Evolutionary conservation across 352 stramenopile species (phyloP).

Genomic region (Phytophthora foliorum): DNA sequence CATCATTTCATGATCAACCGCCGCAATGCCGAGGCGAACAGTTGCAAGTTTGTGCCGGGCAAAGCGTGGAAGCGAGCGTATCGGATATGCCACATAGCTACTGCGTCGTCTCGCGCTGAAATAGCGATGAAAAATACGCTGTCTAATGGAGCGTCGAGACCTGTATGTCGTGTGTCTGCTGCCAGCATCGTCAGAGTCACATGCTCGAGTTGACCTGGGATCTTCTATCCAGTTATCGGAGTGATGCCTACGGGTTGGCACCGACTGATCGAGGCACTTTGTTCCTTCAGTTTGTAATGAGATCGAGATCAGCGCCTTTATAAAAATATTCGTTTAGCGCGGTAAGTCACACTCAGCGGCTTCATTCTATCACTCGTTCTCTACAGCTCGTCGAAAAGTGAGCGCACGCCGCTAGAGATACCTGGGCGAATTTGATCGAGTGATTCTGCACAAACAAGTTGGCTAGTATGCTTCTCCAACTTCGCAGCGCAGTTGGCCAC

Average conservation of each 20-base stretch:
- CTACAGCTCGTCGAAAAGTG: conserved; percentile 45
- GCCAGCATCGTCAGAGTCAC: background rate
- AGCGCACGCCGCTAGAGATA: conserved; percentile 23
- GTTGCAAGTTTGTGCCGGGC: background rate
- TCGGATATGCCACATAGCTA: no score
- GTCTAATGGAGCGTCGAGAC: background rate
- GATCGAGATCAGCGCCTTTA: no score
- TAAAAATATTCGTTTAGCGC: no score
- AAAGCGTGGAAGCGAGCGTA: no score
- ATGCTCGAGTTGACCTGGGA: background rate
- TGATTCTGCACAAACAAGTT: background rate
- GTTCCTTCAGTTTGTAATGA: no score
- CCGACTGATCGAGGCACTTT: no score
- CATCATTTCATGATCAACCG: background rate
- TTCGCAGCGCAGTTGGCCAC: conserved; percentile 45
- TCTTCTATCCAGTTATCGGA: background rate
- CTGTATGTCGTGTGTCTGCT: background rate
- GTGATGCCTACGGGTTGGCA: background rate
- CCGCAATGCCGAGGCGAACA: background rate
- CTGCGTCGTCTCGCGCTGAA: no score
- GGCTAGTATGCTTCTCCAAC: conserved; percentile 37
- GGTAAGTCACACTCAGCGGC: background rate
- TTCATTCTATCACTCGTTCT: background rate
- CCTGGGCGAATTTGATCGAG: background rate
- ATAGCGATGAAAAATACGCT: background rate